Conservation (phyloP, 177 flowering plant species). For the Telopea speciosissima region DNA sequence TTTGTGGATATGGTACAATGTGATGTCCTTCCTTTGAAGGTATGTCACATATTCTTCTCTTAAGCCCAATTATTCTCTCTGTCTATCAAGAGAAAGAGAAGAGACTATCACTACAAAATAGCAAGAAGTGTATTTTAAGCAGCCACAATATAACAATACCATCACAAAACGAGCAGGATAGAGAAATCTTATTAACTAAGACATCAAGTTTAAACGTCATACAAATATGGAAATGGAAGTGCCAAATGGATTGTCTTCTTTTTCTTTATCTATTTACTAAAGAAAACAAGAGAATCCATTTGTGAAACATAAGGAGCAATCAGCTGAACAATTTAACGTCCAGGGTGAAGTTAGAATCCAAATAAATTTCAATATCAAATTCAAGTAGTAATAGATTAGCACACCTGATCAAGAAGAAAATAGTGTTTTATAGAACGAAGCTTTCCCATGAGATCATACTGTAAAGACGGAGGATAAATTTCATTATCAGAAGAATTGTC, state of each 20-base stretch:
- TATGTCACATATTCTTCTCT: no score
- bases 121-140: no score
- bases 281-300: no score
- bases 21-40: no score
- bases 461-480: constrained; percentile 13
- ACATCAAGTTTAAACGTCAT: no score
- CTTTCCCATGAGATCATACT: constrained; percentile 94
- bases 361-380: background rate
- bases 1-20: no score
- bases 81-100: no score
- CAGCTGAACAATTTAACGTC: background rate
- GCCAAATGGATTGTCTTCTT: background rate
- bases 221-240: background rate
- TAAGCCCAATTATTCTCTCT: no score
- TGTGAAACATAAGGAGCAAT: background rate
- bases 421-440: constrained; percentile 88
- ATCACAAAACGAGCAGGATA: background rate
- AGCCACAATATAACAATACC: no score
- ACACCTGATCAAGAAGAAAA: constrained; percentile 97
- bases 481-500: constrained; percentile 6
- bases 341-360: background rate
- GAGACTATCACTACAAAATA: no score
- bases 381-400: background rate
- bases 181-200: no score
- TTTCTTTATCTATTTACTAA: no score